phyloP scores from a whole-genome alignment of 2,329 filamentous ascomycete species.

The Bimuria novae-zelandiae region DNA sequence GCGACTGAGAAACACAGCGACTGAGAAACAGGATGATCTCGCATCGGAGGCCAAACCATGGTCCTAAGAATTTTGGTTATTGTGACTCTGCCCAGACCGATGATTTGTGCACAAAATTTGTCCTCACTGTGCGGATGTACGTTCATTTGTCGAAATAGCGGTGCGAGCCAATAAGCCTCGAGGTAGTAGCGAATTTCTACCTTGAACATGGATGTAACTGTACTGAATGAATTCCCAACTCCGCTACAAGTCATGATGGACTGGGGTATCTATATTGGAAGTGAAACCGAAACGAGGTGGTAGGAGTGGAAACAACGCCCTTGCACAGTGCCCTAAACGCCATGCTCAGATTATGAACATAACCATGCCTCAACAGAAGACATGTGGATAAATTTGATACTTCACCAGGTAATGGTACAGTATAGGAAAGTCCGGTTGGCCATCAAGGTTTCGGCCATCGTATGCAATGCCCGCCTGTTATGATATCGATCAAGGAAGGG shows the following conservation, averaged over 20 bases:
- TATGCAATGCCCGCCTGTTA: neutral
- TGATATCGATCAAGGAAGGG: neutral
- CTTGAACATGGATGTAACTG: neutral
- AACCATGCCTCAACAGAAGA: neutral
- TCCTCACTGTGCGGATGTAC: too few species aligned
- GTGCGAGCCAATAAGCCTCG: too few species aligned
- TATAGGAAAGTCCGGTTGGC: neutral
- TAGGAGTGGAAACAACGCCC: neutral
- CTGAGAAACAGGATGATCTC: too few species aligned
- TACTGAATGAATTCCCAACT: neutral
- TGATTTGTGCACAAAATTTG: too few species aligned
- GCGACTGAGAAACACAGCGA: too few species aligned
- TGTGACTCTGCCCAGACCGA: too few species aligned
- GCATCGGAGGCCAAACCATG: too few species aligned
- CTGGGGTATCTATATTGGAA: slow-evolving; percentile 9
- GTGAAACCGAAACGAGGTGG: neutral
- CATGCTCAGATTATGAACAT: neutral
- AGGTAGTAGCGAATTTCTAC: too few species aligned
- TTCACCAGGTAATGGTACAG: neutral
- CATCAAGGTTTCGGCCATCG: neutral
- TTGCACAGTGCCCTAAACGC: neutral
- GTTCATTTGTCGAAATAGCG: too few species aligned
- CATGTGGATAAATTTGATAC: neutral
- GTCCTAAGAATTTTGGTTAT: too few species aligned
- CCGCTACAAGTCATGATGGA: neutral